These are phyloP conservation scores for Dimocarpus longan DNA, from an alignment of 345 rosid species.

Conservation along the genomic window DNA sequence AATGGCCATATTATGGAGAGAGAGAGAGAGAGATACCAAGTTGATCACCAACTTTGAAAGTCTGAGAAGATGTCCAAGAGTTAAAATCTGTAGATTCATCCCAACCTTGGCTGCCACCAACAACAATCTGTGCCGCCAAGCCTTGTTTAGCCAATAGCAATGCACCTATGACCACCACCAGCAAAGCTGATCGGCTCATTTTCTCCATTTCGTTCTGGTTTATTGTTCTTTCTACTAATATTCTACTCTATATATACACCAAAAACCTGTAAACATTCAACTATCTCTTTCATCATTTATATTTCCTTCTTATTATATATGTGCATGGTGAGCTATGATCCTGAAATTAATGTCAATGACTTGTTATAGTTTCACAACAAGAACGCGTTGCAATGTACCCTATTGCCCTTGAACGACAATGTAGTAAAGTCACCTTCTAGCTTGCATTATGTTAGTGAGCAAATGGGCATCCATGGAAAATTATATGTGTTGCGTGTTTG, in stretches of 20 bases:
- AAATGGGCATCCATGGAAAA: constrained; percentile 10
- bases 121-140: constrained; percentile 55
- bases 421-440: neutral
- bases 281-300: constrained; percentile 14
- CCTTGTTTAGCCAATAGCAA: constrained; percentile 32
- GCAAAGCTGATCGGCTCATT: constrained; percentile 26
- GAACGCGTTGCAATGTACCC: neutral
- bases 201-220: neutral
- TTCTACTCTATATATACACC: neutral
- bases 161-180: constrained; percentile 41
- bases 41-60: constrained; percentile 84
- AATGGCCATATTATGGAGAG: too few species aligned
- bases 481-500: neutral
- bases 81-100: constrained; percentile 69
- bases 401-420: neutral
- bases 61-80: constrained; percentile 67
- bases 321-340: neutral
- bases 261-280: neutral
- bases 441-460: neutral
- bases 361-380: constrained; percentile 14
- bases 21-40: constrained; percentile 42
- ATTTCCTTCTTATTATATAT: neutral
- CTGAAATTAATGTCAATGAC: constrained; percentile 10
- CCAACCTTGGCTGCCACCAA: constrained; percentile 98
- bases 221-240: neutral